A percentile compares a stretch with the other conserved stretches of the same genome.
Conservation (phyloP, 1,284 basidiomycete species). For the Chalciporus sp. region DNA sequence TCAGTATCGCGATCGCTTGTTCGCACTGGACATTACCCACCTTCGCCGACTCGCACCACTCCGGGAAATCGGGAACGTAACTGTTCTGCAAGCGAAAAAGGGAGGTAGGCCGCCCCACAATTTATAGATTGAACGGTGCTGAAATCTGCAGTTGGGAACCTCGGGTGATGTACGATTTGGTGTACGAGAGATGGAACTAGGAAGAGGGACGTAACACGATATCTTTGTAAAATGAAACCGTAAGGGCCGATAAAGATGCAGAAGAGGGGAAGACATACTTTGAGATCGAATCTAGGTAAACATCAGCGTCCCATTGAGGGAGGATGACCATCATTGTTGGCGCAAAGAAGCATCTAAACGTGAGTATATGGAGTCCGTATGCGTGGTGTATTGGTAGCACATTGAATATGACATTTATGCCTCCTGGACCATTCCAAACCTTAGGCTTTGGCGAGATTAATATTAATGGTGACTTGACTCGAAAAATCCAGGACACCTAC, state of each 20-base stretch:
- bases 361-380: constrained; percentile 59
- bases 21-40: constrained; percentile 37
- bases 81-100: constrained; percentile 51
- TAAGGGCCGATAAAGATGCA: neutral
- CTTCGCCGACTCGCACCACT: constrained; percentile 46
- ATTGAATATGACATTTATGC: constrained; percentile 50
- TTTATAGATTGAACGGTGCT: constrained; percentile 48
- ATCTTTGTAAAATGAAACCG: constrained; percentile 38
- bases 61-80: constrained; percentile 42
- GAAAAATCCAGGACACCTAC: constrained; percentile 10
- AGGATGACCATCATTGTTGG: constrained; percentile 56
- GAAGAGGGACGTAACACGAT: constrained; percentile 49
- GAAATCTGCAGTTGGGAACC: constrained; percentile 52
- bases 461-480: neutral
- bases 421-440: constrained; percentile 41
- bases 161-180: constrained; percentile 61
- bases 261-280: constrained; percentile 38
- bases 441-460: constrained; percentile 38
- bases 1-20: constrained; percentile 1
- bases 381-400: constrained; percentile 72
- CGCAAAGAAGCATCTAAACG: constrained; percentile 49
- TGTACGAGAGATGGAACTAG: constrained; percentile 69
- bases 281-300: constrained; percentile 43
- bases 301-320: constrained; percentile 59
- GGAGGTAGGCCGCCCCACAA: constrained; percentile 70